Base-by-base conservation (phyloP, 345 rosid species). In the Linum trigynum region DNA sequence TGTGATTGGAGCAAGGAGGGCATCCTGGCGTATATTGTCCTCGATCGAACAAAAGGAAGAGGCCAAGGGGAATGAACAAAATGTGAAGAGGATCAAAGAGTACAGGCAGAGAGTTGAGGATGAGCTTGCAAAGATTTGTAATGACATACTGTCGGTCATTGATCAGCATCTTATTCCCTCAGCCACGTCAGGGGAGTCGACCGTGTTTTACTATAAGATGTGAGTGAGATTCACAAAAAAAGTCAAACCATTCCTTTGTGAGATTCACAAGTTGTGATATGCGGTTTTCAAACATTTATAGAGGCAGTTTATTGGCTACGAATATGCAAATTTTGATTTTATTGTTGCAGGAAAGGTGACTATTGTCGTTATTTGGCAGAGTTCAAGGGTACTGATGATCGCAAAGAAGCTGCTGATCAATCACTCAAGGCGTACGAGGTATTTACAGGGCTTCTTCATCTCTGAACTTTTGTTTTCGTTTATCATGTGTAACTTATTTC, bases 1-100 rank as follows among this genome's bases (percentile, higher is more conserved):
- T 68, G 90, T 90, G 63, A 90, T 88, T 67, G 95, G 97, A 40
- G 80, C 89, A 12, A 84, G 96, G 69, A 88, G 96, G 75, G 91
- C 88, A 39, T 86, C 91, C 0, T 86, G 91, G 86, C 57, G 86
- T 72, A 84, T 82, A 61, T 73, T 90, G 41, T 88, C 96, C 62
- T 86, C 90, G 57, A 83, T 91, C 5, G 96, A 91, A 59, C 92
- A 88, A 81, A 88, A 85, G 81, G 97, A 91, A 80, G 96, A 82
- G 67, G 69, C 84, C 17, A 86, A 74, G 69, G 91, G 97, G 36
- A 83, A 86, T 14, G 92, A 91, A 43, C 83, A 80, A 38, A 81
- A 91, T 69, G 90, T 69, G 59, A 88, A 78, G 80, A 83, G 86
- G 75, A 85, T 86, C 57, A 86, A 79, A 75, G 88, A 84, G 5